These are phyloP conservation scores for Nidula microcarpa DNA, from an alignment of 768 basidiomycete species.

Conservation along the genomic window DNA sequence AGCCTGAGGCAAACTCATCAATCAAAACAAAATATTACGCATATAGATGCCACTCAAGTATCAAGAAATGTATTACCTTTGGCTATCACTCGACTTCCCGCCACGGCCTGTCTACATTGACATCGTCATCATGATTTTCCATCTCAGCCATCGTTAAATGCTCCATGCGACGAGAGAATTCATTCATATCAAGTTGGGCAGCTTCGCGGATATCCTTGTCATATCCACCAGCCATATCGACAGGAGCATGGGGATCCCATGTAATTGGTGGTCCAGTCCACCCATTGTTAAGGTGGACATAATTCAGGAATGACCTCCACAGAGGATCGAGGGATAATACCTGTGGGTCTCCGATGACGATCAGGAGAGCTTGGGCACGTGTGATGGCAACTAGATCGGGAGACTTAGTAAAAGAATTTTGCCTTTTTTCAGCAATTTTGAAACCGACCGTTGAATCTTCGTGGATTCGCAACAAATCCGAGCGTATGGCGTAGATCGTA, in stretches of 20 bases:
- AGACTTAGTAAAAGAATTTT: not conserved
- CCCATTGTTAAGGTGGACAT: conserved; percentile 47
- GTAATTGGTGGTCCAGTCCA: conserved; percentile 49
- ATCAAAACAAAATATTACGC: conserved; percentile 1
- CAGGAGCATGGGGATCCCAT: conserved; percentile 44
- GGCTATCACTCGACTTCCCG: conserved; percentile 30
- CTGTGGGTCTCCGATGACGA: conserved; percentile 56
- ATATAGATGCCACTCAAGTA: not conserved
- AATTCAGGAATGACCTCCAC: conserved; percentile 61
- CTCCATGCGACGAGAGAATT: conserved; percentile 34
- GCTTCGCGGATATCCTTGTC: conserved; percentile 25
- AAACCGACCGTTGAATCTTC: conserved; percentile 55
- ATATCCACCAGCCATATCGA: conserved; percentile 35
- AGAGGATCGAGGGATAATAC: conserved; percentile 61
- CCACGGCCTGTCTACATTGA: conserved; percentile 37
- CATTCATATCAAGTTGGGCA: conserved; percentile 37
- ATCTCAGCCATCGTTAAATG: conserved; percentile 18
- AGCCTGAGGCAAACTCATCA: no score
- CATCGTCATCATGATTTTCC: conserved; percentile 24
- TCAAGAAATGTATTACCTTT: not conserved
- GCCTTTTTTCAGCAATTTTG: not conserved
- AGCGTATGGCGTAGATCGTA: conserved; percentile 54
- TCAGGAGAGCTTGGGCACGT: conserved; percentile 54
- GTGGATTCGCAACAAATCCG: conserved; percentile 55
- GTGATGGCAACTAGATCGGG: conserved; percentile 51